A percentile compares a stretch with the other conserved stretches of the same genome.
Evolutionary conservation across 2,329 filamentous ascomycete genomes (phyloP).

Genomic region (Microcyclosporella mali): DNA sequence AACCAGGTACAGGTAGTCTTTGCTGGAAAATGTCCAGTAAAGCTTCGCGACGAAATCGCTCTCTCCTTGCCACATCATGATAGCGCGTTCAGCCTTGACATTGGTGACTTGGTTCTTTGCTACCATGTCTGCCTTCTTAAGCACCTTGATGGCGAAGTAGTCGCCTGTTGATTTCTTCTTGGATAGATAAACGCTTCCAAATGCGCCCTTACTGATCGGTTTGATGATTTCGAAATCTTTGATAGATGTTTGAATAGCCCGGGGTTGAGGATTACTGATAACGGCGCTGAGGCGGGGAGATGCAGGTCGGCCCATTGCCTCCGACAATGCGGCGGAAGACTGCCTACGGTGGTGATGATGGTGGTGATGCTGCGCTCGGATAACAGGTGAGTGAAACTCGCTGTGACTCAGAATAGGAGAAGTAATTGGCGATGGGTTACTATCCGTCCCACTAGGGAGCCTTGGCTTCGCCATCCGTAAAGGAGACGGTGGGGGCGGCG

Average conservation of each 20-base stretch:
- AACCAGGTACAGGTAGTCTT: constrained; percentile 95
- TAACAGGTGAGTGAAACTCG: constrained; percentile 71
- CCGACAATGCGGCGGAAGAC: constrained; percentile 79
- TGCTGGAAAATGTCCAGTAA: constrained; percentile 99
- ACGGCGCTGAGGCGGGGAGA: constrained; percentile 77
- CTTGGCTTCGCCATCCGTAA: constrained; percentile 80
- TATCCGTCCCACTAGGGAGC: constrained; percentile 55
- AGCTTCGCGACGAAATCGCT: constrained; percentile 98
- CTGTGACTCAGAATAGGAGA: constrained; percentile 80
- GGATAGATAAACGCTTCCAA: constrained; percentile 93
- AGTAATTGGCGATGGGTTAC: constrained; percentile 73
- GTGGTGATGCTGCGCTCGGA: constrained; percentile 45
- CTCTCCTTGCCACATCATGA: constrained; percentile 99
- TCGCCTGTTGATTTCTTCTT: constrained; percentile 99
- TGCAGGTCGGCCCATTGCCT: constrained; percentile 57
- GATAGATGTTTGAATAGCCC: constrained; percentile 88
- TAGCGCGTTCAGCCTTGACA: constrained; percentile 94
- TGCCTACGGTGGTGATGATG: constrained; percentile 66
- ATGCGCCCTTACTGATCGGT: constrained; percentile 96
- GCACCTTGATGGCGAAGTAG: constrained; percentile 96
- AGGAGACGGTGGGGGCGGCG: constrained; percentile 64
- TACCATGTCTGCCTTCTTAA: constrained; percentile 99
- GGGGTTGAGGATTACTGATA: constrained; percentile 71
- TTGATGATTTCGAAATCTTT: constrained; percentile 99
- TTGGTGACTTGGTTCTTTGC: constrained; percentile 99